A percentile compares a stretch with the other conserved stretches of the same genome.
These are phyloP conservation scores for Fusarium temperatum DNA, from an alignment of 2,329 filamentous ascomycete genomes.

Conservation along the genomic window DNA sequence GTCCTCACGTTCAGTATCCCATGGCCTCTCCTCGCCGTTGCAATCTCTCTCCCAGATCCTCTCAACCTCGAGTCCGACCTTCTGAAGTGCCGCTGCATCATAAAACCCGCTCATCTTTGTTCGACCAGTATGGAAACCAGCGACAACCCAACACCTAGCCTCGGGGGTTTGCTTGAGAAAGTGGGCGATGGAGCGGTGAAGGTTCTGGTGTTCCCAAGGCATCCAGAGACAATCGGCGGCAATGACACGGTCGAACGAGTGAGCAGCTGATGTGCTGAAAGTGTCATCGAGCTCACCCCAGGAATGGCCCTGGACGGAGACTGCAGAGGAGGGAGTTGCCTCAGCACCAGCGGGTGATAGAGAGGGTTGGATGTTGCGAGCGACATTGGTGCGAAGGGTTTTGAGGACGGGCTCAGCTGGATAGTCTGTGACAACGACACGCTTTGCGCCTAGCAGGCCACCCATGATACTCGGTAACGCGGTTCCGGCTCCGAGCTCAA, in stretches of 20 bases:
- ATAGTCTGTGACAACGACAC: slow-evolving; percentile 73
- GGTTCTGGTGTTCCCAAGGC: slow-evolving; percentile 74
- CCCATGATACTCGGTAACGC: slow-evolving; percentile 62
- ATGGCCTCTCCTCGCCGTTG: slow-evolving; percentile 68
- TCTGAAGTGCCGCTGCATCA: slow-evolving; percentile 54
- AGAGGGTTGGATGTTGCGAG: slow-evolving; percentile 55
- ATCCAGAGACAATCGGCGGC: slow-evolving; percentile 81
- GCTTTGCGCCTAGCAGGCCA: slow-evolving; percentile 55
- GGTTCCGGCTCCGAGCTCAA: slow-evolving; percentile 76
- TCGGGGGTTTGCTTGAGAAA: slow-evolving; percentile 60
- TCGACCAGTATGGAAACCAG: slow-evolving; percentile 77
- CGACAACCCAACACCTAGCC: slow-evolving; percentile 71
- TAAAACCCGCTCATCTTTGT: slow-evolving; percentile 74
- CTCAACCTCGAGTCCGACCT: slow-evolving; percentile 67
- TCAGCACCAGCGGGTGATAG: slow-evolving; percentile 45
- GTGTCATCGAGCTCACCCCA: slow-evolving; percentile 66
- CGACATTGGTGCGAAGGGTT: slow-evolving; percentile 67
- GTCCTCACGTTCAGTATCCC: slow-evolving; percentile 70
- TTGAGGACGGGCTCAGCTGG: slow-evolving; percentile 67
- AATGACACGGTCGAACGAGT: slow-evolving; percentile 69
- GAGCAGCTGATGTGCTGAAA: slow-evolving; percentile 41
- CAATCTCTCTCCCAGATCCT: slow-evolving; percentile 75
- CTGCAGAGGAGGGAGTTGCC: slow-evolving; percentile 22
- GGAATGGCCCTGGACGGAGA: slow-evolving; percentile 66
- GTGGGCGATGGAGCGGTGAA: slow-evolving; percentile 68